These are phyloP conservation scores for Rutstroemia sp. DNA, from an alignment of 2,329 filamentous ascomycete species.

Conservation along the genomic window DNA sequence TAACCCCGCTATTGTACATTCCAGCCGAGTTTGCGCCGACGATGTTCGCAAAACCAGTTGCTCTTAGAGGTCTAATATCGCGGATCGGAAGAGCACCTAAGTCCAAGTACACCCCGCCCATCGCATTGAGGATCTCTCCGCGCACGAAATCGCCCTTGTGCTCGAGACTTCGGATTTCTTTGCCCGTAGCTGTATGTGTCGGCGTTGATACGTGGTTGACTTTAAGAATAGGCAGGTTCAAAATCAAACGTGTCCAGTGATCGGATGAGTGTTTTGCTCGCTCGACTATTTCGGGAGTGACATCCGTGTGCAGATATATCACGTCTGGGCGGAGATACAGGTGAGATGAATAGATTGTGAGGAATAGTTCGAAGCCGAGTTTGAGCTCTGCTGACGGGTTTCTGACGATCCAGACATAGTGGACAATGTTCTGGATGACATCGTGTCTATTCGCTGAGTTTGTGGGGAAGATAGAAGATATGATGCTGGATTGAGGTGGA, in stretches of 20 bases:
- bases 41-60: slow-evolving; percentile 12
- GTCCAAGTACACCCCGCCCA: slow-evolving; percentile 18
- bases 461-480: not conserved
- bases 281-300: not conserved
- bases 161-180: slow-evolving; percentile 2
- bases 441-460: not conserved
- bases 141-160: slow-evolving; percentile 18
- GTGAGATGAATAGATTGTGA: not conserved
- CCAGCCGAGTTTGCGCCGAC: slow-evolving; percentile 5
- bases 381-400: not conserved
- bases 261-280: not conserved
- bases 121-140: slow-evolving; percentile 5
- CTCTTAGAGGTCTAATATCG: slow-evolving; percentile 12
- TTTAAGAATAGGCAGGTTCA: not conserved
- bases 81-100: slow-evolving; percentile 16
- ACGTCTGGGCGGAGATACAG: slow-evolving; percentile 1
- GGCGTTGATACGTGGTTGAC: not conserved
- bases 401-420: slow-evolving; percentile 5
- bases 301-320: slow-evolving; percentile 9
- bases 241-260: slow-evolving; percentile 1
- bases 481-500: not conserved
- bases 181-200: not conserved
- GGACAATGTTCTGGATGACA: slow-evolving; percentile 6
- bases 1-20: slow-evolving; percentile 13
- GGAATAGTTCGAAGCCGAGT: not conserved